Conservation (phyloP, 805 yeast species). For the Lipomyces spencermartinsiae region DNA sequence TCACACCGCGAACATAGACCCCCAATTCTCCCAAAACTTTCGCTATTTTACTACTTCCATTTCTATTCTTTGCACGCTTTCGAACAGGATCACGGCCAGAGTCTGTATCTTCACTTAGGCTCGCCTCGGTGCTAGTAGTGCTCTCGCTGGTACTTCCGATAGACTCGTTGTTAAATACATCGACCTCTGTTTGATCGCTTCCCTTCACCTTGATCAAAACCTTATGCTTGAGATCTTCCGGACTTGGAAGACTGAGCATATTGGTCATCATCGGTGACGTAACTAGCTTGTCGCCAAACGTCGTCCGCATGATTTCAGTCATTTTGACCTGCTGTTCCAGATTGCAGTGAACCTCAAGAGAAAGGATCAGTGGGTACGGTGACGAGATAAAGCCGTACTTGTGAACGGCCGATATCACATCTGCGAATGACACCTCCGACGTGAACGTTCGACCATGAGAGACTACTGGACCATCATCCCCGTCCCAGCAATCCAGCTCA, state of each 20-base stretch:
- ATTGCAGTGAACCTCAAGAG: constrained; percentile 84
- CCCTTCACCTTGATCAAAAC: constrained; percentile 82
- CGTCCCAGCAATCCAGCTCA: constrained; percentile 97
- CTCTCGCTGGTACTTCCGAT: constrained; percentile 42
- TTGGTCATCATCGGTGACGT: constrained; percentile 48
- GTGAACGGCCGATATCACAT: constrained; percentile 73
- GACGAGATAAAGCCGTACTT: constrained; percentile 90
- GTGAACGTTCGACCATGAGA: constrained; percentile 90
- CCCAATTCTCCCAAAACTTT: constrained; percentile 63
- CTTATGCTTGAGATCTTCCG: constrained; percentile 70
- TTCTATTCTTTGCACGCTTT: constrained; percentile 24
- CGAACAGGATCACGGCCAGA: constrained; percentile 47
- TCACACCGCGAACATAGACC: constrained; percentile 74
- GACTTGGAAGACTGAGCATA: constrained; percentile 64
- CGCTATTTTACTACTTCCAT: constrained; percentile 42
- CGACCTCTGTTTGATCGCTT: constrained; percentile 44
- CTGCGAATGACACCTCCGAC: constrained; percentile 67
- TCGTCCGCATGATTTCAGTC: constrained; percentile 57
- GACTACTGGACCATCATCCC: constrained; percentile 70
- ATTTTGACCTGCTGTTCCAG: constrained; percentile 68
- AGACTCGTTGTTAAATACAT: constrained; percentile 7
- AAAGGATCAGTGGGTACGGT: constrained; percentile 82
- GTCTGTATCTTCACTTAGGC: constrained; percentile 47
- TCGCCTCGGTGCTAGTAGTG: constrained; percentile 40
- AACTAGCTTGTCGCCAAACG: constrained; percentile 65